Evolutionary conservation across 2,329 filamentous ascomycete genomes (phyloP).

Genomic region (Fusarium buxicola): DNA sequence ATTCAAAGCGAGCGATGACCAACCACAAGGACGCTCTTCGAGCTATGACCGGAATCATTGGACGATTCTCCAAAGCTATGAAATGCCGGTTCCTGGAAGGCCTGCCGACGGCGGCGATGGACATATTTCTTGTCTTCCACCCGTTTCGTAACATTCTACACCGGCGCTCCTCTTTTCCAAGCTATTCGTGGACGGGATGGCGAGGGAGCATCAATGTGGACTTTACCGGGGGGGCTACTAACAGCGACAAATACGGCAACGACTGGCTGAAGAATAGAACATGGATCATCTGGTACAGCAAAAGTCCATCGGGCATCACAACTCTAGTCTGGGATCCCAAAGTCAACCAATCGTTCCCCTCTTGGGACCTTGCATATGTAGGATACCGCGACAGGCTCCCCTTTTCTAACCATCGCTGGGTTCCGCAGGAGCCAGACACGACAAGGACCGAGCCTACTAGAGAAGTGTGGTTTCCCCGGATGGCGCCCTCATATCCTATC

Average conservation of each 20-base stretch:
- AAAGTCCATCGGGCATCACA: slow-evolving; percentile 1
- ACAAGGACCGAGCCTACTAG: neutral
- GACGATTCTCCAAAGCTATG: neutral
- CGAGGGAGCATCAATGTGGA: neutral
- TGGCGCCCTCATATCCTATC: slow-evolving; percentile 1
- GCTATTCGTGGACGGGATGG: slow-evolving; percentile 31
- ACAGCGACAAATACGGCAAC: neutral
- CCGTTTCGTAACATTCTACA: rapidly evolving
- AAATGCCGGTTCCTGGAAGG: slow-evolving; percentile 10
- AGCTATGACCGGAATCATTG: slow-evolving; percentile 13
- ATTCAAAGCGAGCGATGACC: slow-evolving; percentile 1
- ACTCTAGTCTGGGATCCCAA: slow-evolving; percentile 17
- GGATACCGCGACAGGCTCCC: slow-evolving; percentile 4
- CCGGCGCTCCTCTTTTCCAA: slow-evolving; percentile 18
- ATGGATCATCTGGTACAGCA: slow-evolving; percentile 31
- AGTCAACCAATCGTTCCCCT: neutral
- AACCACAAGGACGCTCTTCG: slow-evolving; percentile 9
- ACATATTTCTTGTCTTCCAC: slow-evolving; percentile 1
- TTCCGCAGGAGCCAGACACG: neutral
- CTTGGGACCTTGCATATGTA: neutral
- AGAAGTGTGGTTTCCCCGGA: neutral
- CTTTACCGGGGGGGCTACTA: neutral
- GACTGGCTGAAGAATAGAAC: neutral
- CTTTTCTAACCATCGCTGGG: neutral
- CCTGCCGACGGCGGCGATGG: slow-evolving; percentile 4